Evolutionary conservation across 1,139 yeast genomes (phyloP).

Genomic region (Diutina scorzettiae): DNA sequence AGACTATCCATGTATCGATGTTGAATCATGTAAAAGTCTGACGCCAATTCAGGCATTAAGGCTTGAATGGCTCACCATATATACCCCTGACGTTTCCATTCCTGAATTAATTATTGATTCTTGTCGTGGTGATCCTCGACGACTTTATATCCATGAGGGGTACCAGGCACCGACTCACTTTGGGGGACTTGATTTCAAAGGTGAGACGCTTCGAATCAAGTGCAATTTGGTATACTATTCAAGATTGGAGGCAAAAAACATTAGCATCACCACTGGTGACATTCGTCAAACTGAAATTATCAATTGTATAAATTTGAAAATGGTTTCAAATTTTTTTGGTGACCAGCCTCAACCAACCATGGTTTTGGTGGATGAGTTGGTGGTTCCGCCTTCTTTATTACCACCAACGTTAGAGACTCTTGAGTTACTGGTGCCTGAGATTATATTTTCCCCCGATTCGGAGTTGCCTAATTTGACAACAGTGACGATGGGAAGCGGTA

Average conservation of each 20-base stretch:
- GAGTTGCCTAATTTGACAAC: neutral
- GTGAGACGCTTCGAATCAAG: neutral
- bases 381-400: neutral
- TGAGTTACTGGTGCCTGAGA: neutral
- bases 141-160: neutral
- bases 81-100: neutral
- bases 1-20: neutral
- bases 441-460: neutral
- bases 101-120: neutral
- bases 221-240: neutral
- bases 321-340: neutral
- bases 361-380: neutral
- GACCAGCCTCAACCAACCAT: neutral
- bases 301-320: neutral
- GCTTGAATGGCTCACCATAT: neutral
- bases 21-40: neutral
- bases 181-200: neutral
- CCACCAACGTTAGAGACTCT: neutral
- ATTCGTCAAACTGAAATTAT: neutral
- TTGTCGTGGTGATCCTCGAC: constrained; percentile 1
- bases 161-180: constrained; percentile 1
- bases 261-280: neutral
- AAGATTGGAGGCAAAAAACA: neutral
- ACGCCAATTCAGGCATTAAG: neutral
- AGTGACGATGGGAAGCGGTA: neutral